Evolutionary conservation across 2,329 filamentous ascomycete species (phyloP), one percentile per base, ranked within the genome.

Genomic region (Ophiostoma ulmi): DNA sequence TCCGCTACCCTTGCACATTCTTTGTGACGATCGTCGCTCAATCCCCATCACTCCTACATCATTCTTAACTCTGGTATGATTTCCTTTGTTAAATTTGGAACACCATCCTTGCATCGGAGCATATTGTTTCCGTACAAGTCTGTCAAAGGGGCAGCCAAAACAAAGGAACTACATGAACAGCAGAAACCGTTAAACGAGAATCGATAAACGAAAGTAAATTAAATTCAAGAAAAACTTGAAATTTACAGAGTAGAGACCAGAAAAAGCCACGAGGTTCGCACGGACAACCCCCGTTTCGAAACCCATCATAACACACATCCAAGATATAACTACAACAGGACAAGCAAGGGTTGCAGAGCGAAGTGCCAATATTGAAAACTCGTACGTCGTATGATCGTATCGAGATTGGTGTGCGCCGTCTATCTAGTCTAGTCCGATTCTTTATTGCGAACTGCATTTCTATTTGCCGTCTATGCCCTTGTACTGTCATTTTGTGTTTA

Each of bases 321-420:
- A 26, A 13, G n/a, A 58, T 58, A 58, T 22, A 58, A 58, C 3
- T 26, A 26, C 52, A 58, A 26, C 52, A 5, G 14, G 8, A 58
- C 52, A 22, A 58, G n/a, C 52, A 58, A 58, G 52, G 52, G 52
- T 58, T 58, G 52, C 52, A 58, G 52, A 26, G 52, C 52, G 11
- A 58, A 22, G 52, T 58, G 52, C 22, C 52, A 58, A 58, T 58
- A 58, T 58, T 58, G 22, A 58, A 58, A 58, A 58, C 52, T 58
- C 52, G 52, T 58, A 58, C 52, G 52, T 58, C 52, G 52, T 58
- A 58, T 58, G 52, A 58, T 58, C 52, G 52, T 58, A 58, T 58
- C 52, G 52, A 58, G 52, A 58, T 58, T 58, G 52, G 52, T 26
- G 52, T 58, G 22, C 22, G 48, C 48, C 48, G 52, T 58, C 52